Conservation (phyloP, 108 stramenopile genomes). For the Mediolabrus comicus region DNA sequence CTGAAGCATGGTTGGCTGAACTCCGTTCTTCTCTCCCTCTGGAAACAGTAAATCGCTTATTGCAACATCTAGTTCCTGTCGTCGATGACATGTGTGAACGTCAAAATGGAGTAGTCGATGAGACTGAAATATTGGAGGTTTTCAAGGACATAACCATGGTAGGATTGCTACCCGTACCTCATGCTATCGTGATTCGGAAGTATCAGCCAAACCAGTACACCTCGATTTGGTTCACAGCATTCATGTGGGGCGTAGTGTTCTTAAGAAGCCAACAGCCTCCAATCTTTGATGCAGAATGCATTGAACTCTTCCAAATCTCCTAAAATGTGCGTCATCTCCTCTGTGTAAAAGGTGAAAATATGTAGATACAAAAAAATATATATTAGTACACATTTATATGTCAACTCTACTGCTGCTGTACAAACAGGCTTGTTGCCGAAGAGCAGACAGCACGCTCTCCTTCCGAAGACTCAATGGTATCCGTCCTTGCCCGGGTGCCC, state of each 20-base stretch:
- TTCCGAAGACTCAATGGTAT: neutral
- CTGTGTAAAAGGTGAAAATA: neutral
- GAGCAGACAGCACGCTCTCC: neutral
- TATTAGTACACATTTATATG: neutral
- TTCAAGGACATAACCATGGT: slow-evolving; percentile 91
- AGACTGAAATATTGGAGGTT: slow-evolving; percentile 86
- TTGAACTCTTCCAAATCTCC: slow-evolving; percentile 86
- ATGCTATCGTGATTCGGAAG: slow-evolving; percentile 97
- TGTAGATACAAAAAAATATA: neutral
- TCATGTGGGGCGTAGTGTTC: slow-evolving; percentile 99
- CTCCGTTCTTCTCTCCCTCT: slow-evolving; percentile 87
- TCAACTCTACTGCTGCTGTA: neutral
- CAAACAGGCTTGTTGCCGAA: slow-evolving; percentile 27
- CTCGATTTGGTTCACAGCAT: slow-evolving; percentile 97
- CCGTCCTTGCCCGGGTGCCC: neutral
- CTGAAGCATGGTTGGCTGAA: slow-evolving; percentile 87
- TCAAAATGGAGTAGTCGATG: slow-evolving; percentile 80
- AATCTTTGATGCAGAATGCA: slow-evolving; percentile 92
- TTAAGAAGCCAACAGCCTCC: slow-evolving; percentile 92
- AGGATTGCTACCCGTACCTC: slow-evolving; percentile 94
- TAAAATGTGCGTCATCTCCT: neutral
- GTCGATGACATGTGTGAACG: slow-evolving; percentile 85
- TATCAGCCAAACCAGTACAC: slow-evolving; percentile 98
- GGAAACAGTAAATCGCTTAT: slow-evolving; percentile 85
- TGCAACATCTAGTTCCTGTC: slow-evolving; percentile 93